Conservation (phyloP, 73 alveolate species). For the Paramecium sexaurelia region DNA sequence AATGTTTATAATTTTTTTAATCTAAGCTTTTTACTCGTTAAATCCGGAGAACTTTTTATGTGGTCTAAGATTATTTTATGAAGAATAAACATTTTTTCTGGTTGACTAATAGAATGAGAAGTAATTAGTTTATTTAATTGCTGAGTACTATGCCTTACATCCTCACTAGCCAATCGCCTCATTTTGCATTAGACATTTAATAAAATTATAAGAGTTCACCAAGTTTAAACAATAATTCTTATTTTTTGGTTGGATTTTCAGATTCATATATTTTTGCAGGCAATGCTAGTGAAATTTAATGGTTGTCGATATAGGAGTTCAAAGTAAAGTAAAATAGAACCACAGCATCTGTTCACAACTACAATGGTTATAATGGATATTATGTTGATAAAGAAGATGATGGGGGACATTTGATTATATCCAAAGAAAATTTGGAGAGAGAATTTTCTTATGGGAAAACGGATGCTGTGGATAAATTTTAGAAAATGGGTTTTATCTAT, state of each 20-base stretch:
- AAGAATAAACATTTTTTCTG: not conserved
- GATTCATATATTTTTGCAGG: slow-evolving; percentile 22
- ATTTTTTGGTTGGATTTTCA: not conserved
- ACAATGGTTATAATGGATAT: slow-evolving; percentile 4
- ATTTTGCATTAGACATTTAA: slow-evolving; percentile 21
- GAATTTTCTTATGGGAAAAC: slow-evolving; percentile 29
- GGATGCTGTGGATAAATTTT: slow-evolving; percentile 19
- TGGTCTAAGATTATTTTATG: not conserved
- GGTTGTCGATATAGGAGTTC: slow-evolving; percentile 16
- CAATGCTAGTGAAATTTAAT: not conserved
- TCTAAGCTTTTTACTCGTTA: not conserved
- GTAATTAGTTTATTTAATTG: not conserved
- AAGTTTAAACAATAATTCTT: not conserved
- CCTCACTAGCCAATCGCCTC: not conserved
- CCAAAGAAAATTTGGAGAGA: not conserved
- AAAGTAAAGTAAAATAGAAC: not conserved
- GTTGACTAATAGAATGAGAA: not conserved
- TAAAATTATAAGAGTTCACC: not conserved
- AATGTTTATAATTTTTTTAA: not conserved
- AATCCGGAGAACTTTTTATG: not conserved
- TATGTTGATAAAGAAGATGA: not conserved
- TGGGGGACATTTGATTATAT: slow-evolving; percentile 37
- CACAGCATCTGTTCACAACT: not conserved
- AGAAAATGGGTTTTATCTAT: not conserved
- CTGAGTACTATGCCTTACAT: slow-evolving; percentile 39